Base-by-base conservation (phyloP, 257 asterid genomes). In the Petrea volubilis region DNA sequence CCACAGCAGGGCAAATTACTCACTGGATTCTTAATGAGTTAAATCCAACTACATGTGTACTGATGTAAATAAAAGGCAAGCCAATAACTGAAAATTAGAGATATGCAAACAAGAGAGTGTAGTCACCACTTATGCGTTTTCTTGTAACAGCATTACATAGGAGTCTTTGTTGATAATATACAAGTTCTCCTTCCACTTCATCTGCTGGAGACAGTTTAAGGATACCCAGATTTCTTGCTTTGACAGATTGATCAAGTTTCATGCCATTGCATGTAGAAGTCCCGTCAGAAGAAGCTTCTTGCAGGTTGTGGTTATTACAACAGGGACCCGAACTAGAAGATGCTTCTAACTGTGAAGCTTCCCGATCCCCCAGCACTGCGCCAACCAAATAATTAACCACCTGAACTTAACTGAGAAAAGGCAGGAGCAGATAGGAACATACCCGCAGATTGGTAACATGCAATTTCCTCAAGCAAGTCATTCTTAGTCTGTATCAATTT, bases 151-250 rank as follows among this genome's bases (percentile, higher is more conserved):
- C 95, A 70, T 80, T 87, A 44, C 67, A 21, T 65, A 90, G 74
- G 62, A 95, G 93, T 49, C 74, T 83, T 28, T 86, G 88, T 79
- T 95, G 99, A 75, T 81, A 79, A 79, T 83, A 95, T 46, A 92
- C 49, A 64, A 95, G 96, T 76, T 90, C 98, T 68, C 98, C 98
- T 83, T 92, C 99, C 65, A 95, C 92, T 78, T 90, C 99, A 85
- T 92, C 97, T 55, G 67, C 79, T n/a, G 98, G 96, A 75, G 97
- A 90, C 59, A 85, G 73, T 60, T 87, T 80, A 57, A 84, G 78
- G 59, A 88, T 71, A 74, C 81, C 93, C 78, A 70, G 61, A 57
- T 86, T 81, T 68, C 83, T 69, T 40, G 91, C 80, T 73, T 78
- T 81, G 60, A 68, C 78, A 74, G 88, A 79, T 63, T 82, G 88